These are phyloP conservation scores for Bjerkandera adusta DNA, from an alignment of 1,284 basidiomycete genomes.

Conservation along the genomic window DNA sequence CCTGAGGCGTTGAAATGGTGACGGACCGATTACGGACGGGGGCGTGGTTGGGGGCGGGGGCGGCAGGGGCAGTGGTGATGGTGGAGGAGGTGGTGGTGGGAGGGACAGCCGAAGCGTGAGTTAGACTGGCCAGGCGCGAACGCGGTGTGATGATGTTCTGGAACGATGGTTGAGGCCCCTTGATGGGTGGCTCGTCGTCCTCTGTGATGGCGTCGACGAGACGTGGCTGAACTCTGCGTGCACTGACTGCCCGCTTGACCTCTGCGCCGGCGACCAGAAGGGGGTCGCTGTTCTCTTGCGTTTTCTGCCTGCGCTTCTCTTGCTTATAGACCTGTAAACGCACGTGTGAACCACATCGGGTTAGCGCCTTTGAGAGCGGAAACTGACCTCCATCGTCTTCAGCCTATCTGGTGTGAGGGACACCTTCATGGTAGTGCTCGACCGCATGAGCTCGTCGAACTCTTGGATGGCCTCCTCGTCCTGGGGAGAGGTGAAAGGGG, in stretches of 20 bases:
- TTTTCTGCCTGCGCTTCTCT: slow-evolving; percentile 19
- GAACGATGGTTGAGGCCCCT: slow-evolving; percentile 25
- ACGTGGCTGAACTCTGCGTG: slow-evolving; percentile 36
- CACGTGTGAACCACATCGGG: slow-evolving; percentile 16
- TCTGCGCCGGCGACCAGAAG: slow-evolving; percentile 12
- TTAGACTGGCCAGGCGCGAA: slow-evolving; percentile 24
- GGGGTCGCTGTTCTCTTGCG: slow-evolving; percentile 22
- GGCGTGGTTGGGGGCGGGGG: slow-evolving; percentile 3
- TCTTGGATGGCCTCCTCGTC: slow-evolving; percentile 64
- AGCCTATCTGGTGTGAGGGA: slow-evolving; percentile 92
- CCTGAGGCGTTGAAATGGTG: slow-evolving; percentile 17
- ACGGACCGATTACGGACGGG: slow-evolving; percentile 14
- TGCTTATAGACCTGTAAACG: slow-evolving; percentile 27
- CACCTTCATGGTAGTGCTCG: slow-evolving; percentile 89
- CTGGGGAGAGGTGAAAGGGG: slow-evolving; percentile 7
- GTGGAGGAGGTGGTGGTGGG: slow-evolving; percentile 13
- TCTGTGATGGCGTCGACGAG: slow-evolving; percentile 60
- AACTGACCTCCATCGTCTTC: slow-evolving; percentile 82
- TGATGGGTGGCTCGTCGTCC: slow-evolving; percentile 34
- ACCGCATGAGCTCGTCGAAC: slow-evolving; percentile 89
- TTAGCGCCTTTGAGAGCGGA: slow-evolving; percentile 12
- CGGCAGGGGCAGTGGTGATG: slow-evolving; percentile 9
- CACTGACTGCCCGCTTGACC: slow-evolving; percentile 16
- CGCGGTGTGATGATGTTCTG: slow-evolving; percentile 21
- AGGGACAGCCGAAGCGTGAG: slow-evolving; percentile 15